phyloP scores from a whole-genome alignment of 1,284 basidiomycete genomes.

The Heliocybe sulcata region DNA sequence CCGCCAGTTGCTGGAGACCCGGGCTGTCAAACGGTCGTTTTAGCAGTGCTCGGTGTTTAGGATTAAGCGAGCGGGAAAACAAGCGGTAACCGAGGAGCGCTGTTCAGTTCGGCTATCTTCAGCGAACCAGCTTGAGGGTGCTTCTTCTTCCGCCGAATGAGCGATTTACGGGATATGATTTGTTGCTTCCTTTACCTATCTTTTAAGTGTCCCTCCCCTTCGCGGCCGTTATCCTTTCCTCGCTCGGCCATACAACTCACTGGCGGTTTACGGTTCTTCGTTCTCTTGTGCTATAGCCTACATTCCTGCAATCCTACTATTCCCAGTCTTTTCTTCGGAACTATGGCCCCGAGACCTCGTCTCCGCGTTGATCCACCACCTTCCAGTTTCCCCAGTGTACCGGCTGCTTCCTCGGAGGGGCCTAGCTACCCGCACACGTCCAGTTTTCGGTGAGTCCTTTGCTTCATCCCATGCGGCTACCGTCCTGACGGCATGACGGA shows the following conservation, averaged over 20 bases:
- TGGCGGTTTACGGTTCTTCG: not conserved
- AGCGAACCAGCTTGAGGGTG: not conserved
- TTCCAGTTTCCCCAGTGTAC: conserved; percentile 6
- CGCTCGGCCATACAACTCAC: not conserved
- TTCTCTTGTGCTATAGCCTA: not conserved
- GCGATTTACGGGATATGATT: not conserved
- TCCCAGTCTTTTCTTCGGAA: not conserved
- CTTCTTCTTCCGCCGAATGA: not conserved
- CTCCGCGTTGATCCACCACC: conserved; percentile 11
- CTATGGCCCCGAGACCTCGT: conserved; percentile 14
- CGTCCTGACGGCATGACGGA: not conserved
- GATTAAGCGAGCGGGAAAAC: not conserved
- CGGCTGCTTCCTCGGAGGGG: conserved; percentile 5
- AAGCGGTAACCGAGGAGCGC: not conserved
- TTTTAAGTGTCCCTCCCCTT: not conserved
- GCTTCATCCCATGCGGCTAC: not conserved
- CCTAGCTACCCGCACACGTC: conserved; percentile 19
- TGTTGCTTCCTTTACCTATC: not conserved
- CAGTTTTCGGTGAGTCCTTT: conserved; percentile 21
- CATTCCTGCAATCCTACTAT: not conserved
- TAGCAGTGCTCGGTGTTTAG: no score
- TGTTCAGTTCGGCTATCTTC: not conserved
- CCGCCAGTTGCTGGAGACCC: no score
- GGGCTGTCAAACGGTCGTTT: no score
- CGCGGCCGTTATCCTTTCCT: not conserved